Base-by-base conservation (phyloP, 2,329 filamentous ascomycete species). In the Didymella glomerata region DNA sequence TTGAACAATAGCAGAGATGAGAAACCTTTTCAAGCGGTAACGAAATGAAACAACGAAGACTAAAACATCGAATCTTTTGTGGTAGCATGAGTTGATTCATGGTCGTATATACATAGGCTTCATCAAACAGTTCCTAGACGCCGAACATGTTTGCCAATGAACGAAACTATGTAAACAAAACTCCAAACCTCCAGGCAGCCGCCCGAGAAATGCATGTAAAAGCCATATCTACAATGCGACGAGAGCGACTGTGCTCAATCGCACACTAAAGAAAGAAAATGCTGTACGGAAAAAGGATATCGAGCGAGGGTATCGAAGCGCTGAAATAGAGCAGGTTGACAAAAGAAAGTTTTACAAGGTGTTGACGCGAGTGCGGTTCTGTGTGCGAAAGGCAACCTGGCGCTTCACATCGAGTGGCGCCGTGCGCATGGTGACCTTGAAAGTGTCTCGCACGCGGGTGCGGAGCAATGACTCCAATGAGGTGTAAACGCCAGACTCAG, bases 361-460 rank as follows among this genome's bases (percentile, higher is more conserved):
- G 48, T 74, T 69, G 38, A 72, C 69, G 42, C 73, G 72, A 2
- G 54, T 51, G 18, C 70, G 68, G 45, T 66, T 66, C 27, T 74
- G 72, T 1, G 69, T 67, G 16, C 68, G 66, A n/a, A 65, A 70
- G 11, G 72, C 71, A 22, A 76, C 57, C 42, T 75, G 70, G 38
- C 73, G 67, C 66, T 73, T 77, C 58, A 76, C 62, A 45, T 73
- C 72, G 24, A 74, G 69, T 10, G 74, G 72, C 10, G 74, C 74
- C 13, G 65, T 68, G 55, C 72, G 67, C 72, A 77, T 76, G 13
- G 71, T 76, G n/a, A 72, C 63, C 51, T 72, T 74, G 63, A 77
- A 76, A 2, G 74, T 77, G 48, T 77, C 74, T 45, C 73, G 69
- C 2, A 77, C 73, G 24, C 72, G 66, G 1, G 71, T 76, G 45